Evolutionary conservation across 495 filamentous ascomycete genomes (phyloP).

Genomic region (Aspergillus biplanus): DNA sequence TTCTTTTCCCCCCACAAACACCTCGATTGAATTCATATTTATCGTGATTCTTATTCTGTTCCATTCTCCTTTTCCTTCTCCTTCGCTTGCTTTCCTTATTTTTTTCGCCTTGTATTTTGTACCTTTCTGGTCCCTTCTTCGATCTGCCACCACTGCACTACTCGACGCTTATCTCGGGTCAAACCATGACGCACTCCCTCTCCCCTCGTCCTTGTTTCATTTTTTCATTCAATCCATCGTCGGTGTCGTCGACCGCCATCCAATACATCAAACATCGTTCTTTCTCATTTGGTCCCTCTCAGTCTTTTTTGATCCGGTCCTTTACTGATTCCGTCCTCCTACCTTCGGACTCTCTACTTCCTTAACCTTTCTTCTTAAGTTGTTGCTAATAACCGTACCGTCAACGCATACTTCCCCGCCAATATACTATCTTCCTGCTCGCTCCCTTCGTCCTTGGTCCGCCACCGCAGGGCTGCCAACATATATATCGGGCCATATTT

Average conservation of each 20-base stretch:
- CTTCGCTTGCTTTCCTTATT: slow-evolving; percentile 18
- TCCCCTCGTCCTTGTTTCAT: slow-evolving; percentile 33
- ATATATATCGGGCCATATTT: slow-evolving; percentile 3
- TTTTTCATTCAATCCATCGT: slow-evolving; percentile 35
- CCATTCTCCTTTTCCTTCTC: slow-evolving; percentile 15
- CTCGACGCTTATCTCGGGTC: slow-evolving; percentile 25
- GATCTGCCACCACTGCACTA: slow-evolving; percentile 12
- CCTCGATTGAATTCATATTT: background rate
- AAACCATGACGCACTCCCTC: slow-evolving; percentile 51
- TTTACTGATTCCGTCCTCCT: slow-evolving; percentile 4
- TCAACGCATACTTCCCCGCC: background rate
- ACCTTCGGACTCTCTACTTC: background rate
- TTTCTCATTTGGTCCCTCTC: slow-evolving; percentile 10
- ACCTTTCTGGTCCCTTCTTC: slow-evolving; percentile 4
- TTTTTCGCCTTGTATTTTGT: slow-evolving; percentile 12
- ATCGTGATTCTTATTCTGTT: slow-evolving; percentile 4
- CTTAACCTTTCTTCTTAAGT: background rate
- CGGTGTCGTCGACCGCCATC: slow-evolving; percentile 9
- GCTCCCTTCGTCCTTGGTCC: background rate
- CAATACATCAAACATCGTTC: slow-evolving; percentile 9
- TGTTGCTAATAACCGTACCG: background rate
- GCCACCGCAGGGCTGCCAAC: background rate
- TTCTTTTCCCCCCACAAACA: slow-evolving; percentile 5
- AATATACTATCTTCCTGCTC: background rate
- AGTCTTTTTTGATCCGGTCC: slow-evolving; percentile 10